phyloP scores from a whole-genome alignment of 768 basidiomycete species.

The Russula emetica region DNA sequence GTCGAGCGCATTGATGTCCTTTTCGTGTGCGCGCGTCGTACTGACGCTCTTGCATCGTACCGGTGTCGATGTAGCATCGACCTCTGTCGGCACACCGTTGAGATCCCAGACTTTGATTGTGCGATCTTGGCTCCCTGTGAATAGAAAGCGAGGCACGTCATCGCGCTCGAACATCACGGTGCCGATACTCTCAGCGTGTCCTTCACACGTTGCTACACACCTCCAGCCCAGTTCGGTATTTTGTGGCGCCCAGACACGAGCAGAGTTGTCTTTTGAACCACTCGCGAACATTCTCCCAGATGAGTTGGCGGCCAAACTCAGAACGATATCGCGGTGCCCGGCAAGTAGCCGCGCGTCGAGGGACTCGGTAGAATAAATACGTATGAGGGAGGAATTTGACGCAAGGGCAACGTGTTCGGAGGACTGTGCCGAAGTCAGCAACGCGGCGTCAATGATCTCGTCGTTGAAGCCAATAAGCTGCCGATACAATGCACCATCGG shows the following conservation, averaged over 20 bases:
- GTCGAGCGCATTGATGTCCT: constrained; percentile 97
- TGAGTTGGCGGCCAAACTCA: constrained; percentile 68
- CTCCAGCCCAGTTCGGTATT: constrained; percentile 48
- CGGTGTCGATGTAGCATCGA: constrained; percentile 33
- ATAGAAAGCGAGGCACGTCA: constrained; percentile 56
- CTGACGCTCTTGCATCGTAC: constrained; percentile 67
- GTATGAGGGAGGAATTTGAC: constrained; percentile 95
- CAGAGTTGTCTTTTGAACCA: constrained; percentile 89
- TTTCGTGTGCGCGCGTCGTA: constrained; percentile 92
- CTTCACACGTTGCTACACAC: constrained; percentile 86
- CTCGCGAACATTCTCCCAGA: constrained; percentile 75
- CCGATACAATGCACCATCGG: constrained; percentile 56
- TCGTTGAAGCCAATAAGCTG: constrained; percentile 97
- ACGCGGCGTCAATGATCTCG: constrained; percentile 88
- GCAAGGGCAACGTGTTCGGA: constrained; percentile 79
- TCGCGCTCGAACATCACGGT: constrained; percentile 79
- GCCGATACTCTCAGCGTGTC: constrained; percentile 91
- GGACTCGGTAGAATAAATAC: constrained; percentile 72
- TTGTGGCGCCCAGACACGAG: constrained; percentile 69
- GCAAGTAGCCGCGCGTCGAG: constrained; percentile 82
- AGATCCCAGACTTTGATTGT: constrained; percentile 99
- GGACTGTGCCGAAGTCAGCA: constrained; percentile 52
- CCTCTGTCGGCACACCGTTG: constrained; percentile 42
- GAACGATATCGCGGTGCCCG: constrained; percentile 89
- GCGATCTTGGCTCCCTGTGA: constrained; percentile 94